These are phyloP conservation scores for Lolium perenne DNA, from an alignment of 176 grass and related monocot genomes.

Conservation along the genomic window DNA sequence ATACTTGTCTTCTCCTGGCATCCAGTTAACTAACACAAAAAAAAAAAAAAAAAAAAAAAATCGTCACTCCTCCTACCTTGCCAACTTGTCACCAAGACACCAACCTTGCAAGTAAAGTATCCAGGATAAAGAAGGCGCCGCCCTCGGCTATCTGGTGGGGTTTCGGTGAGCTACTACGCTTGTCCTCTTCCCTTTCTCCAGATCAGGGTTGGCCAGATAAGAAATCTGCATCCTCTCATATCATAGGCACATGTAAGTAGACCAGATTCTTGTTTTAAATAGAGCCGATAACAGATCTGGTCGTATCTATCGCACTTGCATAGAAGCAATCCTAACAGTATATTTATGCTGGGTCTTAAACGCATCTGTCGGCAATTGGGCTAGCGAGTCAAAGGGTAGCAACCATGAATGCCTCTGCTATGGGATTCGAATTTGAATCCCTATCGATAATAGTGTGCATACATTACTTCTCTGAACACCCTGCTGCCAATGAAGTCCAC, in stretches of 20 bases:
- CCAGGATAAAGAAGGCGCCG: neutral
- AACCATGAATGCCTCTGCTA: neutral
- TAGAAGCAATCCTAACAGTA: constrained; percentile 1
- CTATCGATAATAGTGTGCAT: too few relatives aligned
- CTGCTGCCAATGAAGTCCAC: neutral
- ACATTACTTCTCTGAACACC: neutral
- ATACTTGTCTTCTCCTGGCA: neutral
- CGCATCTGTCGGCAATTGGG: constrained; percentile 26
- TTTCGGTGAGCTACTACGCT: constrained; percentile 39
- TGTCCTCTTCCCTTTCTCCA: constrained; percentile 3
- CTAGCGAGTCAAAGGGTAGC: constrained; percentile 29
- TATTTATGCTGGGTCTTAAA: constrained; percentile 18
- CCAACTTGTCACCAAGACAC: constrained; percentile 10
- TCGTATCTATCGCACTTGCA: constrained; percentile 8
- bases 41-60: too few relatives aligned
- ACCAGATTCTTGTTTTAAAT: neutral
- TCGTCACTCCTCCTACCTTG: neutral
- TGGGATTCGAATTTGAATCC: constrained; percentile 1
- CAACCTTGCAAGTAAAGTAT: neutral
- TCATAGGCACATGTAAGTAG: constrained; percentile 44
- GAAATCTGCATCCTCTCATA: neutral
- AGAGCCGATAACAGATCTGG: constrained; percentile 40
- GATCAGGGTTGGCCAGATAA: constrained; percentile 31
- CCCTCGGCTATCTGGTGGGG: constrained; percentile 9
- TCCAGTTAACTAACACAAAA: neutral